Percentiles rank a stretch among this genome's conserved stretches.
phyloP scores from a whole-genome alignment of 2,329 filamentous ascomycete genomes.

The Talaromyces amestolkiae region DNA sequence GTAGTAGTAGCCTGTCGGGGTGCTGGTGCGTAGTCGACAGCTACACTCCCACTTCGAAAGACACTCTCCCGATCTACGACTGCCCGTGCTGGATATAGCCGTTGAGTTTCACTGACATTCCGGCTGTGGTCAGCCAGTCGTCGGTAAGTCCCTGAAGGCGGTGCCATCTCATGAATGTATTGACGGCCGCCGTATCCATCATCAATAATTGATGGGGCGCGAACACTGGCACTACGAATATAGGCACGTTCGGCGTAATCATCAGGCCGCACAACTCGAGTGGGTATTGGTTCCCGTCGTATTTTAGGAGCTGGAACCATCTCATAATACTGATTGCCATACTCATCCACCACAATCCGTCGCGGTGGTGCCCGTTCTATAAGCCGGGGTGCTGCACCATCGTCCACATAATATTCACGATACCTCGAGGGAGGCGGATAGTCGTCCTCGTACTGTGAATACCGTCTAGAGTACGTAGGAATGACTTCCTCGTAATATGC shows the following conservation, averaged over 20 bases:
- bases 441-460: conserved; percentile 38
- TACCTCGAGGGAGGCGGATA: conserved; percentile 37
- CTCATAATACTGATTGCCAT: conserved; percentile 75
- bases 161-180: conserved; percentile 47
- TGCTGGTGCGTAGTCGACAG: conserved; percentile 39
- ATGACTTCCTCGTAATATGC: conserved; percentile 41
- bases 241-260: conserved; percentile 34
- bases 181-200: conserved; percentile 40
- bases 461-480: conserved; percentile 34
- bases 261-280: conserved; percentile 32
- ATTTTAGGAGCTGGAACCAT: conserved; percentile 44
- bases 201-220: conserved; percentile 44
- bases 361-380: conserved; percentile 58
- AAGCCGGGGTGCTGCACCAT: conserved; percentile 43
- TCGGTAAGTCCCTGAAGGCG: conserved; percentile 42
- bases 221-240: conserved; percentile 34
- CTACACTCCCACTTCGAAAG: conserved; percentile 40
- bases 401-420: conserved; percentile 44
- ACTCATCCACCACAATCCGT: conserved; percentile 76
- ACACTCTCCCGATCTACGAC: conserved; percentile 36
- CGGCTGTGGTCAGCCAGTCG: conserved; percentile 40
- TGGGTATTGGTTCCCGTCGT: conserved; percentile 34
- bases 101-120: conserved; percentile 31
- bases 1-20: conserved; percentile 26
- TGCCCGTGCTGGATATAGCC: conserved; percentile 30